These are phyloP conservation scores for Chenopodium suecicum DNA, from an alignment of 148 eudicot species.

Conservation along the genomic window DNA sequence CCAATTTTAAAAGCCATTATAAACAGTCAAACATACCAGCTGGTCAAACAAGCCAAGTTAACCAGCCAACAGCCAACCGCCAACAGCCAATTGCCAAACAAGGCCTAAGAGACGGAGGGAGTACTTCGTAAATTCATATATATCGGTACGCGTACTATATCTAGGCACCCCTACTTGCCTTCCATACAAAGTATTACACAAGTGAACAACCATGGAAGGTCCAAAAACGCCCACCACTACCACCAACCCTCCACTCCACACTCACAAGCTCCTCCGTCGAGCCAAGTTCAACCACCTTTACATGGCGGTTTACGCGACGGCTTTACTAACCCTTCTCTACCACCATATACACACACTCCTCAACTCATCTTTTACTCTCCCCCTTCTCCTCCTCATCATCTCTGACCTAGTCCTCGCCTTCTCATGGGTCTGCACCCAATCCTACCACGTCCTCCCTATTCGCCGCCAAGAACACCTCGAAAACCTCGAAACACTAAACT, in stretches of 20 bases:
- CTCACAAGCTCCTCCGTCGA: conserved; percentile 31
- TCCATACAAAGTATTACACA: neutral
- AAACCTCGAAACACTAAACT: conserved; percentile 27
- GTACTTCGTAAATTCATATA: too few relatives aligned
- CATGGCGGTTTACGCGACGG: conserved; percentile 47
- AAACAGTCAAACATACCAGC: too few relatives aligned
- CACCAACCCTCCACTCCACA: conserved; percentile 35
- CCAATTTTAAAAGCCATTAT: too few relatives aligned
- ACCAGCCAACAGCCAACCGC: too few relatives aligned
- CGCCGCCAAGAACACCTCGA: conserved; percentile 47
- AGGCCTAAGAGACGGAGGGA: too few relatives aligned
- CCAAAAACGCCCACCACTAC: neutral
- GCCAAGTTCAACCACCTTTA: conserved; percentile 50
- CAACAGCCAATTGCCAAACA: too few relatives aligned
- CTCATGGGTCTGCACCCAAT: conserved; percentile 54
- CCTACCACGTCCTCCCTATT: conserved; percentile 56
- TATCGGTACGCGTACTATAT: neutral
- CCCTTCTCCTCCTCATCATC: conserved; percentile 35
- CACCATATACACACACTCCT: conserved; percentile 39
- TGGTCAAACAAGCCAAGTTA: too few relatives aligned
- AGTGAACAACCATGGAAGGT: conserved; percentile 9
- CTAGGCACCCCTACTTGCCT: neutral
- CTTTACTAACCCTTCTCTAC: conserved; percentile 47
- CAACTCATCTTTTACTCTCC: conserved; percentile 24
- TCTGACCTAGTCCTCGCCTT: conserved; percentile 55